These are phyloP conservation scores for Trichoderma cornu-damae DNA, from an alignment of 2,329 filamentous ascomycete genomes.

Conservation along the genomic window DNA sequence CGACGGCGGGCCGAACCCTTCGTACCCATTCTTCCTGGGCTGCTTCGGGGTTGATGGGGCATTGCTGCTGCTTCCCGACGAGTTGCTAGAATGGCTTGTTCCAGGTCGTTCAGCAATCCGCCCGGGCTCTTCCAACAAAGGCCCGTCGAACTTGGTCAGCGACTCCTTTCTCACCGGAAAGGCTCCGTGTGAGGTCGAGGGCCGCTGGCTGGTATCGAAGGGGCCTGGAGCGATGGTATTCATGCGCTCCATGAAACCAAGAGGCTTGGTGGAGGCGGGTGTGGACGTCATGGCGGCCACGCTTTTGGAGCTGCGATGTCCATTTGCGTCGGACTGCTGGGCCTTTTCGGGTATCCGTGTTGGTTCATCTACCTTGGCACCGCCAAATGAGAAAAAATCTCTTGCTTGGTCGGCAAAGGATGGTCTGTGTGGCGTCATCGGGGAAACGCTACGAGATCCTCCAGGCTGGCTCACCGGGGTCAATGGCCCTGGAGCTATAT, in stretches of 20 bases:
- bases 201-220: constrained; percentile 49
- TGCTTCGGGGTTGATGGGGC: constrained; percentile 34
- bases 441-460: constrained; percentile 59
- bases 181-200: constrained; percentile 32
- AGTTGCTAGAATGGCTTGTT: constrained; percentile 21
- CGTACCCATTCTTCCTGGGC: constrained; percentile 51
- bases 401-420: constrained; percentile 40
- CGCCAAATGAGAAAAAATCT: constrained; percentile 41
- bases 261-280: constrained; percentile 7
- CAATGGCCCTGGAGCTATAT: constrained; percentile 51
- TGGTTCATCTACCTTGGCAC: constrained; percentile 32
- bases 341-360: constrained; percentile 37
- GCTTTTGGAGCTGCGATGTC: constrained; percentile 36
- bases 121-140: constrained; percentile 3
- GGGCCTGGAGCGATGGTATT: constrained; percentile 62
- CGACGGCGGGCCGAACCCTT: constrained; percentile 50
- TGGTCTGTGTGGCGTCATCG: constrained; percentile 48
- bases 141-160: constrained; percentile 21
- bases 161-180: constrained; percentile 32
- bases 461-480: constrained; percentile 59
- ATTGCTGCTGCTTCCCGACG: constrained; percentile 25
- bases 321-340: constrained; percentile 45
- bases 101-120: constrained; percentile 15
- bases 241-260: constrained; percentile 53
- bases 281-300: not conserved